Evolutionary conservation across 1,139 yeast species (phyloP), one percentile per base, ranked within the genome.

Genomic region (Geotrichum aggregatum): DNA sequence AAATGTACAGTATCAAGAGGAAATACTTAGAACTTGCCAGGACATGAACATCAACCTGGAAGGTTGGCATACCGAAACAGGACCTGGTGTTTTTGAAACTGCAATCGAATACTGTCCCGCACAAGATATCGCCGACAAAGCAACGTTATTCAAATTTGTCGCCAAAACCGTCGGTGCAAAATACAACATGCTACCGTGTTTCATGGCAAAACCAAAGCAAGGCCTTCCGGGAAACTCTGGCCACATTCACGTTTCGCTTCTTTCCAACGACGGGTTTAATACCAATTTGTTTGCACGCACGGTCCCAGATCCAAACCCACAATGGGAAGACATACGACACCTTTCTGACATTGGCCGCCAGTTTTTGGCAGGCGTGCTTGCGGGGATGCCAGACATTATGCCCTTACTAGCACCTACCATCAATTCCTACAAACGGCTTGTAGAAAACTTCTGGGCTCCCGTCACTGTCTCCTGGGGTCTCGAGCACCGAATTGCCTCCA

Each of bases 201-300:
- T 69, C 59, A 69, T 69, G 73, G 73, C 73, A 38, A 69, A 69
- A 50, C 73, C 73, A 6, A 60, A 63, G 43, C 62, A 63, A 22
- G 70, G 69, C 3, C 57, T 68, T 56, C 72, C 73, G 1, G 73
- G 73, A 10, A 69, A 69, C 55, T 68, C 72, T 14, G 72, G 72
- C 4, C 73, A 69, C 51, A 58, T 69, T 24, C 73, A 69, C 52
- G 63, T 68, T 33, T 66, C 71, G 19, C 51, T 69, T 19, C 57
- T 62, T 16, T 40, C 49, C 5, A 45, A 47, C 19, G 68, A 65
- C 41, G 47, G 44, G 22, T 45, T 52, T 13, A 66, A 69, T 13
- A 52, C 45, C 31, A 69, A 69, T 54, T 54, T 68, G 33, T 67
- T 69, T 53, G 63, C 71, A 2, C 56, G 69, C 21, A 61, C 59